A percentile compares a stretch with the other conserved stretches of the same genome.
These are phyloP conservation scores for Maudiozyma serrabonitensis DNA, from an alignment of 805 yeast species.

Conservation along the genomic window DNA sequence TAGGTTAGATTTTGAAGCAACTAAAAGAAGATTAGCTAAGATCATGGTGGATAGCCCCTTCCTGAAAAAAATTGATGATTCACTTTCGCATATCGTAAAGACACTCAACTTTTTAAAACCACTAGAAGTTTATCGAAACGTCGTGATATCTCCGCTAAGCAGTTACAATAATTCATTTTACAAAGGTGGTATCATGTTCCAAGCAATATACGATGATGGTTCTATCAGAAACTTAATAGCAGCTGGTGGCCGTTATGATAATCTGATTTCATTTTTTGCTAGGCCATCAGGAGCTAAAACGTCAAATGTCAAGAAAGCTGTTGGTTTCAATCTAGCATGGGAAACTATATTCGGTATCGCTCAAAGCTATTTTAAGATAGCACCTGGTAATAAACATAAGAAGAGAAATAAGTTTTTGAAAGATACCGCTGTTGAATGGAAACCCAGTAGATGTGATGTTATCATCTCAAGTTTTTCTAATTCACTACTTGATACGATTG, in stretches of 20 bases:
- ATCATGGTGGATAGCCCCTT: constrained; percentile 68
- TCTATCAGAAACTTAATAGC: constrained; percentile 46
- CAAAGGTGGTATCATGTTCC: constrained; percentile 78
- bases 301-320: constrained; percentile 45
- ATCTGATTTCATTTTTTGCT: constrained; percentile 54
- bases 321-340: constrained; percentile 80
- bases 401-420: constrained; percentile 29
- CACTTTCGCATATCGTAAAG: constrained; percentile 49
- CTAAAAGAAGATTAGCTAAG: constrained; percentile 52
- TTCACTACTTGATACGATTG: constrained; percentile 45
- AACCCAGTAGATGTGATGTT: constrained; percentile 66
- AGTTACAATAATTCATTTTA: constrained; percentile 78
- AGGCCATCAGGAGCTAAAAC: constrained; percentile 38
- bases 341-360: constrained; percentile 49
- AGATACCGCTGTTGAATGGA: constrained; percentile 38
- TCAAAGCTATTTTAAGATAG: constrained; percentile 36
- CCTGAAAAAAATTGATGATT: constrained; percentile 49
- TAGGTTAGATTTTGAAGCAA: constrained; percentile 54
- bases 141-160: constrained; percentile 70
- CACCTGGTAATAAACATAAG: constrained; percentile 25
- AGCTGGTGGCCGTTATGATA: constrained; percentile 92
- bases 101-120: constrained; percentile 46
- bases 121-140: constrained; percentile 48
- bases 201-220: constrained; percentile 61
- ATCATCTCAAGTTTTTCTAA: constrained; percentile 61